phyloP scores from a whole-genome alignment of 169 alveolate genomes.

The Plasmodium gaboni region DNA sequence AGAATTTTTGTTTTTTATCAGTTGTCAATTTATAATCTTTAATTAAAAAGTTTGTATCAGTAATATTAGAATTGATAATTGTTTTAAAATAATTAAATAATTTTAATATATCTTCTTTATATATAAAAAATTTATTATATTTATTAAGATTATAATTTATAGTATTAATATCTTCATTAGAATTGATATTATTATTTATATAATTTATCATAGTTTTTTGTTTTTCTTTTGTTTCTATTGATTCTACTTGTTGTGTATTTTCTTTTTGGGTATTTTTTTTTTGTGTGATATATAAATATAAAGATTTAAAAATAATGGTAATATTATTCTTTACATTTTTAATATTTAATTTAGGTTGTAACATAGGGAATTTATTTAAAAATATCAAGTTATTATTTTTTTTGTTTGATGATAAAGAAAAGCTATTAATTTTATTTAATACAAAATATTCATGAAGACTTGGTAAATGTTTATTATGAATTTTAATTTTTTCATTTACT shows the following conservation, averaged over 20 bases:
- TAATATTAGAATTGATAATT: slow-evolving; percentile 11
- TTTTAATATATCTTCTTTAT: slow-evolving; percentile 45
- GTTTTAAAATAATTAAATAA: slow-evolving; percentile 50
- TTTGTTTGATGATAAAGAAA: slow-evolving; percentile 35
- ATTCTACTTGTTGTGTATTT: neutral
- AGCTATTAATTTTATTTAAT: slow-evolving; percentile 34
- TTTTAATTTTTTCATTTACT: slow-evolving; percentile 32
- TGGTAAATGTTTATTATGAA: slow-evolving; percentile 54
- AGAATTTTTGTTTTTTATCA: slow-evolving; percentile 55
- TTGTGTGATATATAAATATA: slow-evolving; percentile 34
- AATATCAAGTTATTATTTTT: slow-evolving; percentile 14
- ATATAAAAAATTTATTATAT: slow-evolving; percentile 57
- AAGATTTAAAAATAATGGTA: slow-evolving; percentile 32
- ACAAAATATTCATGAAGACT: slow-evolving; percentile 68
- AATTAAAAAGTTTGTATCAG: slow-evolving; percentile 37
- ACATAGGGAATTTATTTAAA: slow-evolving; percentile 28
- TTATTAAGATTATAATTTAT: slow-evolving; percentile 39
- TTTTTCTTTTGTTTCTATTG: neutral
- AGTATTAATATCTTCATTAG: slow-evolving; percentile 4
- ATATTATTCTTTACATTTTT: slow-evolving; percentile 7
- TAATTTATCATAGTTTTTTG: neutral
- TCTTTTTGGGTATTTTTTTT: neutral
- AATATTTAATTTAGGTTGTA: slow-evolving; percentile 45
- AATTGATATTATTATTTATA: slow-evolving; percentile 19
- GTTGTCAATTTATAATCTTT: slow-evolving; percentile 45